phyloP scores from a whole-genome alignment of 257 asterid species.

The Salvia splendens region DNA sequence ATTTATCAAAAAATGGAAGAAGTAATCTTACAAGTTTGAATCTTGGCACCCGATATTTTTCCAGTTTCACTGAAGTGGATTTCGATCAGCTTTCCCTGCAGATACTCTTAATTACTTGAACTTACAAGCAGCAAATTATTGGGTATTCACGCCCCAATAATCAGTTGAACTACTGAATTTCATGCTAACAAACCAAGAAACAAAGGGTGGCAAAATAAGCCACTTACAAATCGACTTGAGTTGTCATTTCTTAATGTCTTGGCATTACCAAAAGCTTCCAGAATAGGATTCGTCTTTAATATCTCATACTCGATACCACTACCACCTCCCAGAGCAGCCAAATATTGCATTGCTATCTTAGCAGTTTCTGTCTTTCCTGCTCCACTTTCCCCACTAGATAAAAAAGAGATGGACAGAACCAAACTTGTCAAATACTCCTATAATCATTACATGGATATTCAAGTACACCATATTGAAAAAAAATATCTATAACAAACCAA shows the following conservation, averaged over 20 bases:
- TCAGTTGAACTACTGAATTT: constrained; percentile 13
- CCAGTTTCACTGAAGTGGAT: constrained; percentile 99
- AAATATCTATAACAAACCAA: not conserved
- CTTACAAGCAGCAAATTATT: constrained; percentile 28
- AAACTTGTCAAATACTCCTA: constrained; percentile 10
- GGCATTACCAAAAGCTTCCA: constrained; percentile 99
- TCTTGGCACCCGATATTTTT: constrained; percentile 93
- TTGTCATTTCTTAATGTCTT: constrained; percentile 94
- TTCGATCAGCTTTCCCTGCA: constrained; percentile 97
- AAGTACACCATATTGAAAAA: constrained; percentile 13
- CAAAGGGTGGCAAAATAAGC: constrained; percentile 23
- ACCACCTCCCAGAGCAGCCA: constrained; percentile 99
- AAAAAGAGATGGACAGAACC: constrained; percentile 33
- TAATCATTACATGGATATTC: constrained; percentile 13
- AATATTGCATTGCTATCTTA: constrained; percentile 98
- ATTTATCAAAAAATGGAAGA: constrained; percentile 31
- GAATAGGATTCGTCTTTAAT: constrained; percentile 92
- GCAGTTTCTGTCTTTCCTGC: constrained; percentile 99
- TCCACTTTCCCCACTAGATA: constrained; percentile 97
- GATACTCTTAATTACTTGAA: constrained; percentile 30
- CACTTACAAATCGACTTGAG: constrained; percentile 98
- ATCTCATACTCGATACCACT: constrained; percentile 97
- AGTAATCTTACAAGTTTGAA: constrained; percentile 84
- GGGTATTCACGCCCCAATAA: constrained; percentile 24
- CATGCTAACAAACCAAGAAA: constrained; percentile 31